Evolutionary conservation across 1,139 yeast species (phyloP), one percentile per base, ranked within the genome.

Genomic region (Geotrichum bryndzae): DNA sequence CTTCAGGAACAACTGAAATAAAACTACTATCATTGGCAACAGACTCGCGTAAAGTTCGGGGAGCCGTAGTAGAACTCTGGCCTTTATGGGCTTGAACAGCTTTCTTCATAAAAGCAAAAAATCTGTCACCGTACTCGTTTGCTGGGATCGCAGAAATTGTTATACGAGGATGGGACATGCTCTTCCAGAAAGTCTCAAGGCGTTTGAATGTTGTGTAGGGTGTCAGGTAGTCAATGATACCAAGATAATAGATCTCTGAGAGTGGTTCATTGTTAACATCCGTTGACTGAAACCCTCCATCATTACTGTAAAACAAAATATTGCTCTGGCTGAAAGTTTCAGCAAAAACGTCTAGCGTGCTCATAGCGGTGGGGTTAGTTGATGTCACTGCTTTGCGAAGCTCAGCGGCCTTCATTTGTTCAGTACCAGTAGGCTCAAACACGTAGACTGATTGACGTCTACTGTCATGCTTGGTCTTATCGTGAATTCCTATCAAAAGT

Each of bases 171-270:
- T 90, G 90, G 50, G 84, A 82, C 51, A 95, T 69, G 10, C 89
- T 80, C 73, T 97, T 82, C 86, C 92, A 88, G 67, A 90, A 84
- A 0, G 99, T 94, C 72, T 95, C 99, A 56, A 91, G 73, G 65
- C 83, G 81, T 72, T 95, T 95, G 68, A 84, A 76, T 31, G 87
- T 74, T 1, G 91, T 87, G 72, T 95, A 95, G 64, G 87, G 84
- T 0, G 99, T 95, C 66, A 95, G 78, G 74, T 96, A 92, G 72
- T 95, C 99, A 69, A 95, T 95, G 56, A 95, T 86, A 15, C 99
- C 99, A 68, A 95, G 77, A 71, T 92, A 95, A 74, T 95, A 95
- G 15, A 95, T 84, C 63, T 88, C 84, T 33, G 83, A 80, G 56
- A 84, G 73, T 33, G 91, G 90, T 58, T 82, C 80, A 69, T 90